These are phyloP conservation scores for Ascochyta pisi DNA, from an alignment of 2,329 filamentous ascomycete species.

Conservation along the genomic window DNA sequence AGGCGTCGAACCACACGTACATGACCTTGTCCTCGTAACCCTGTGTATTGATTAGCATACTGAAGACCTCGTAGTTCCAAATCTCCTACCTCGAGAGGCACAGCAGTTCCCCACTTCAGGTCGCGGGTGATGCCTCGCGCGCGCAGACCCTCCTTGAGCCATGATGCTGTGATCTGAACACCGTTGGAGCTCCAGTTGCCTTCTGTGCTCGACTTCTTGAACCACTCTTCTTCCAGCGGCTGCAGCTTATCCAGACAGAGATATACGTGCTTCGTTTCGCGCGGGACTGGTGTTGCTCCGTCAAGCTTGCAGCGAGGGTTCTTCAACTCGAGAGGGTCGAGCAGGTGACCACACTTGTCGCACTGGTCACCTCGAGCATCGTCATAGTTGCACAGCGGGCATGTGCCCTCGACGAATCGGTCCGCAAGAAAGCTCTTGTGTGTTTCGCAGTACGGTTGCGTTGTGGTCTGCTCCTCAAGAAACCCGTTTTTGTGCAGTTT, in stretches of 20 bases:
- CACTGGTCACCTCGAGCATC: conserved; percentile 63
- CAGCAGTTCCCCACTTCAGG: conserved; percentile 82
- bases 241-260: conserved; percentile 86
- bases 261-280: conserved; percentile 89
- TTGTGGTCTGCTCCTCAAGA: conserved; percentile 84
- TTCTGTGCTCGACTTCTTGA: conserved; percentile 73
- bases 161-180: conserved; percentile 76
- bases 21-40: conserved; percentile 80
- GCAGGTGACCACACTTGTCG: conserved; percentile 57
- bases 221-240: conserved; percentile 78
- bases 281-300: conserved; percentile 77
- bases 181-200: conserved; percentile 80
- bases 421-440: conserved; percentile 58
- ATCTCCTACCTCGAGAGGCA: conserved; percentile 55
- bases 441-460: conserved; percentile 85
- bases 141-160: conserved; percentile 84
- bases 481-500: conserved; percentile 89
- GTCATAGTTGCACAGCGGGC: conserved; percentile 69
- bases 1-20: conserved; percentile 93
- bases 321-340: conserved; percentile 58
- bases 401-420: conserved; percentile 81
- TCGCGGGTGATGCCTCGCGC: conserved; percentile 90
- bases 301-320: conserved; percentile 88
- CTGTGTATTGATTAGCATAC: conserved; percentile 19
- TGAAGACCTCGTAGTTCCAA: background rate